Evolutionary conservation across 345 rosid species (phyloP).

Genomic region (Syzygium aqueum): DNA sequence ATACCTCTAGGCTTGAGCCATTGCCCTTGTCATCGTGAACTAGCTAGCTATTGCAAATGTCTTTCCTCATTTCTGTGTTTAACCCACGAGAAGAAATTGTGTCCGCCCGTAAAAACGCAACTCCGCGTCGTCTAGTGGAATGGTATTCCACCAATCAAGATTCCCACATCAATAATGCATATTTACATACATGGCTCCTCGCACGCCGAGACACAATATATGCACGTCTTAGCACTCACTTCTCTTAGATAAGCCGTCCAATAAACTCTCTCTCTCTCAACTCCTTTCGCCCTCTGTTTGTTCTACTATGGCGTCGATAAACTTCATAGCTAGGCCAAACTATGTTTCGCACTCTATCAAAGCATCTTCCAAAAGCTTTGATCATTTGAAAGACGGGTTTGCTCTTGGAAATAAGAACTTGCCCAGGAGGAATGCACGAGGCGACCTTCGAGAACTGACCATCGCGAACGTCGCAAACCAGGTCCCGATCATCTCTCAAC

Average conservation of each 20-base stretch:
- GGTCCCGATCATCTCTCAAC: constrained; percentile 3
- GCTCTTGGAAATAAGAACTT: neutral
- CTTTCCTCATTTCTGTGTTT: too few relatives aligned
- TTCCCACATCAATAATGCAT: neutral
- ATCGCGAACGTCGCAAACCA: constrained; percentile 20
- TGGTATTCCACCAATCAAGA: neutral
- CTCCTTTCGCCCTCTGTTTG: neutral
- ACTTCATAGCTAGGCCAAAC: constrained; percentile 10
- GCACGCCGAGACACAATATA: neutral
- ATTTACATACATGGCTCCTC: neutral
- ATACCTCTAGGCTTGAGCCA: too few relatives aligned
- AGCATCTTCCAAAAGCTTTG: constrained; percentile 8
- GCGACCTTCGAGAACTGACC: neutral
- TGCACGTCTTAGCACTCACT: neutral
- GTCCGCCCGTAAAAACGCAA: too few relatives aligned
- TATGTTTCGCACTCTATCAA: constrained; percentile 7
- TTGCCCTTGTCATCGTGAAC: too few relatives aligned
- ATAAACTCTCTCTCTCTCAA: neutral
- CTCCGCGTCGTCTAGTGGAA: neutral
- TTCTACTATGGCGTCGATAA: constrained; percentile 26
- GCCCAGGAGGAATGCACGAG: constrained; percentile 8
- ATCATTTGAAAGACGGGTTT: neutral
- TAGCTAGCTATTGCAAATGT: too few relatives aligned
- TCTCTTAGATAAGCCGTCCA: neutral
- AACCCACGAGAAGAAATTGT: too few relatives aligned